Evolutionary conservation across 2,329 filamentous ascomycete species (phyloP).

Genomic region (Scedosporium apiospermum): DNA sequence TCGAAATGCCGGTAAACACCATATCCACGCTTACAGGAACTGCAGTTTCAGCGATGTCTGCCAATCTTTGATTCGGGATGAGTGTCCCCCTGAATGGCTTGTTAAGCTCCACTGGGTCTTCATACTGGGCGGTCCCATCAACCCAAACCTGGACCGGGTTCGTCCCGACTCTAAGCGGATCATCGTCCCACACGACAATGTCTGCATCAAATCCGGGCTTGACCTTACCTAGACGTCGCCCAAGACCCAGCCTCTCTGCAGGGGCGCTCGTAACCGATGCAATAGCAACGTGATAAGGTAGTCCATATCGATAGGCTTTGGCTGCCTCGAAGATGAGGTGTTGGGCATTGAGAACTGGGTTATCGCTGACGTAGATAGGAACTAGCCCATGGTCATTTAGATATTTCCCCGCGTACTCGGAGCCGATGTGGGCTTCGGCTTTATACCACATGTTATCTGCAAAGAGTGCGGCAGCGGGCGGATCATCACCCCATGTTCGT

Average conservation of each 20-base stretch:
- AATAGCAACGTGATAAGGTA: conserved; percentile 51
- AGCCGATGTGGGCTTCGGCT: conserved; percentile 53
- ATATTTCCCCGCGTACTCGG: conserved; percentile 56
- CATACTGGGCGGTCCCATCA: conserved; percentile 48
- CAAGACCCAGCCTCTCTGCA: conserved; percentile 47
- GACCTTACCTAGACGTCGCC: conserved; percentile 48
- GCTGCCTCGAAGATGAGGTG: conserved; percentile 58
- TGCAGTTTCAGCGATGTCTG: conserved; percentile 30
- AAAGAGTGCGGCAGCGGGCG: conserved; percentile 52
- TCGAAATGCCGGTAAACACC: conserved; percentile 46
- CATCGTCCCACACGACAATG: conserved; percentile 52
- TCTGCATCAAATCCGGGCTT: conserved; percentile 55
- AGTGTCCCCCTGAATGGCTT: conserved; percentile 35
- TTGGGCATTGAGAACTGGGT: conserved; percentile 60
- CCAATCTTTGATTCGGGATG: conserved; percentile 26
- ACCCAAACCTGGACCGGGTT: conserved; percentile 55
- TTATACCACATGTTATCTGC: conserved; percentile 69
- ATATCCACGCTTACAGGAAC: conserved; percentile 24
- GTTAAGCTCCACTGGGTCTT: conserved; percentile 40
- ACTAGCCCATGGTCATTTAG: conserved; percentile 57
- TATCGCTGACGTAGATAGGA: conserved; percentile 59
- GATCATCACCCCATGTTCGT: conserved; percentile 41
- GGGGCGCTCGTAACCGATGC: conserved; percentile 49
- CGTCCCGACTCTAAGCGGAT: conserved; percentile 50
- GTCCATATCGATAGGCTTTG: conserved; percentile 48